Percentiles rank a stretch among this genome's conserved stretches.
Evolutionary conservation across 352 stramenopile species (phyloP).

Genomic region (Phytophthora fragariaefolia): DNA sequence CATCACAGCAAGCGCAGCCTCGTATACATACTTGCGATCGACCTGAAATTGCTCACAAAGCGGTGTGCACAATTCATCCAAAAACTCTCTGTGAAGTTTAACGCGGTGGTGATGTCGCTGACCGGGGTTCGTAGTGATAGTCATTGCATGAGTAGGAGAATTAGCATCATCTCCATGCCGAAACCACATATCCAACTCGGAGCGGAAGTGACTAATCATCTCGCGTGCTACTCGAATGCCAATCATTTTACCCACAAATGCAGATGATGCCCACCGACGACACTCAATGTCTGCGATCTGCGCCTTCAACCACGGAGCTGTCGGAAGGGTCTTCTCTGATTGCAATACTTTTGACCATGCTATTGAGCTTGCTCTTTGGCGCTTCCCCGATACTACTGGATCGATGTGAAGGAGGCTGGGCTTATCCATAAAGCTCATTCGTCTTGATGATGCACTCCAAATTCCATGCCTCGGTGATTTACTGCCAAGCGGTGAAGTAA

Average conservation of each 20-base stretch:
- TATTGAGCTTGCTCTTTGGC: conserved; percentile 52
- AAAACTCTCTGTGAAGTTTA: conserved; percentile 65
- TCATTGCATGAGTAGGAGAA: conserved; percentile 15
- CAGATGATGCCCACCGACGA: conserved; percentile 82
- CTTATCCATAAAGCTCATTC: conserved; percentile 68
- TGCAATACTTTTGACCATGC: conserved; percentile 51
- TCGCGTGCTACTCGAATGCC: conserved; percentile 82
- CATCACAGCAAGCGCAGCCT: conserved; percentile 80
- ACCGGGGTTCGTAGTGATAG: conserved; percentile 14
- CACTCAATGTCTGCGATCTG: conserved; percentile 89
- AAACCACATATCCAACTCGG: conserved; percentile 60
- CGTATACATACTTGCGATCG: conserved; percentile 79
- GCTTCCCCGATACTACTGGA: conserved; percentile 25
- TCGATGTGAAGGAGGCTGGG: conserved; percentile 27
- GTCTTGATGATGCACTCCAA: conserved; percentile 52
- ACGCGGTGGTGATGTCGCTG: conserved; percentile 31
- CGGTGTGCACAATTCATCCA: conserved; percentile 76
- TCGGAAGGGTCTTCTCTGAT: conserved; percentile 43
- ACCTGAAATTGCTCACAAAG: conserved; percentile 84
- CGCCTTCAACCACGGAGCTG: conserved; percentile 74
- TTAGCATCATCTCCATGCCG: conserved; percentile 30
- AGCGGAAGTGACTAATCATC: conserved; percentile 88
- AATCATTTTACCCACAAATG: conserved; percentile 90
- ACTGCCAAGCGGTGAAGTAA: conserved; percentile 29
- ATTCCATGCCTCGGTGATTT: conserved; percentile 21